Evolutionary conservation across 2,329 filamentous ascomycete genomes (phyloP), one percentile per base, ranked within the genome.

Genomic region (Alternaria consortialis): DNA sequence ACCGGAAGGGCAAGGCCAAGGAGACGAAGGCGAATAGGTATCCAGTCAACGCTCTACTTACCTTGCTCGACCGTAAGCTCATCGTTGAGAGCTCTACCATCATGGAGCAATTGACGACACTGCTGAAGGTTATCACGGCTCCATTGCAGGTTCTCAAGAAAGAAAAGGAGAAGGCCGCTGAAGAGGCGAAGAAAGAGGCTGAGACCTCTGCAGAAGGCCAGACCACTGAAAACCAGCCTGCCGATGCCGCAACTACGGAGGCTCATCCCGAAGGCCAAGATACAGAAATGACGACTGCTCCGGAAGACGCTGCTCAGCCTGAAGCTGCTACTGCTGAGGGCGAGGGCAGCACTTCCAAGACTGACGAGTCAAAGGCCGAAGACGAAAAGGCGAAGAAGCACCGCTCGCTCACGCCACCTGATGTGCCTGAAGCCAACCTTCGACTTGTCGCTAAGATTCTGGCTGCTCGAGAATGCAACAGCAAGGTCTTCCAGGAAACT

Each of bases 11-110:
- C 71, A 98, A 98, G 78, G 87, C 84, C 53, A 95, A 94, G 79
- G 94, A 97, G 67, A 88, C 84, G 67, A 96, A 91, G 78, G 89
- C 92, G 29, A 89, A 90, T 68, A 95, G 92, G 76, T 99, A 91
- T 76, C 93, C 96, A 9, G 87, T 99, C 76, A 99, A 99, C 77
- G 93, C 94, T 13, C 83, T 99, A 31, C 85, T 99, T 47, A 90
- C 89, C 63, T 85, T 99, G 5, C 85, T 99, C 23, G 95, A 98
- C 75, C 91, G 95, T n/a, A 92, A 93, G 66, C 84, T 98, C 63
- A 94, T 99, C 66, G 97, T 97, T 81, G 95, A 99, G 80, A 99
- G 93, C 80, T 94, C 94, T n/a, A 86, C 90, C 7, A 94, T 97
- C 58, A 98, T 99, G 94, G 94, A 97, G 70, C 90, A 93, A 64